Percentiles rank a stretch among this genome's conserved stretches.
These are phyloP conservation scores for Coemansia sp. DNA, from an alignment of 192 early-diverging fungal species.

Conservation along the genomic window DNA sequence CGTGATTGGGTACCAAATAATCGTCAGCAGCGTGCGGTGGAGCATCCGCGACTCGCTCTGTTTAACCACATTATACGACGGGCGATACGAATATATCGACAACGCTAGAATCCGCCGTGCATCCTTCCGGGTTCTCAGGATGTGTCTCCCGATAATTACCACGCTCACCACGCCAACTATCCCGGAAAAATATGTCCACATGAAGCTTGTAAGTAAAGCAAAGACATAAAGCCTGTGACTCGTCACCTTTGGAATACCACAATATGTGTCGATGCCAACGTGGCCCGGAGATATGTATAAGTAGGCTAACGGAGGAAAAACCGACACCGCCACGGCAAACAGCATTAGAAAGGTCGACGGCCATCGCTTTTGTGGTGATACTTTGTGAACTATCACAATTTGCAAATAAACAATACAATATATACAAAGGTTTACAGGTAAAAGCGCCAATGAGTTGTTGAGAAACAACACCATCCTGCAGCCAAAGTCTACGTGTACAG, in stretches of 20 bases:
- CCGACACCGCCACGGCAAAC: conserved; percentile 4
- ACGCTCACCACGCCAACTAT: conserved; percentile 38
- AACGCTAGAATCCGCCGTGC: conserved; percentile 4
- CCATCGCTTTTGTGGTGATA: conserved; percentile 29
- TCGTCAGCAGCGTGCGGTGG: conserved; percentile 23
- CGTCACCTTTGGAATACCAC: neutral
- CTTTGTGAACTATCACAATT: conserved; percentile 34
- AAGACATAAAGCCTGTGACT: conserved; percentile 14
- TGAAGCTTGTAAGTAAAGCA: conserved; percentile 1
- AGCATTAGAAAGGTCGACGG: conserved; percentile 15
- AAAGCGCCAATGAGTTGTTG: conserved; percentile 19
- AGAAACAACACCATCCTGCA: conserved; percentile 29
- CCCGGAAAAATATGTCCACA: conserved; percentile 33
- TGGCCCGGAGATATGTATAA: conserved; percentile 12
- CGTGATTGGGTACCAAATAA: conserved; percentile 45
- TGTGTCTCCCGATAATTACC: conserved; percentile 7
- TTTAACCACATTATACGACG: neutral
- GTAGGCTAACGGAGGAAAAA: conserved; percentile 20
- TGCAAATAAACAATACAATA: conserved; percentile 31
- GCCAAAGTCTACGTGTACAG: conserved; percentile 14
- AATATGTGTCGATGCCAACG: conserved; percentile 4
- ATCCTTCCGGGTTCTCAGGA: conserved; percentile 19
- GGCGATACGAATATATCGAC: conserved; percentile 12
- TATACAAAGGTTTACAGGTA: conserved; percentile 21
- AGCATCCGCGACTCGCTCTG: conserved; percentile 17